Evolutionary conservation across 495 filamentous ascomycete species (phyloP).

Genomic region (Pseudomonodictys pantanalensis): DNA sequence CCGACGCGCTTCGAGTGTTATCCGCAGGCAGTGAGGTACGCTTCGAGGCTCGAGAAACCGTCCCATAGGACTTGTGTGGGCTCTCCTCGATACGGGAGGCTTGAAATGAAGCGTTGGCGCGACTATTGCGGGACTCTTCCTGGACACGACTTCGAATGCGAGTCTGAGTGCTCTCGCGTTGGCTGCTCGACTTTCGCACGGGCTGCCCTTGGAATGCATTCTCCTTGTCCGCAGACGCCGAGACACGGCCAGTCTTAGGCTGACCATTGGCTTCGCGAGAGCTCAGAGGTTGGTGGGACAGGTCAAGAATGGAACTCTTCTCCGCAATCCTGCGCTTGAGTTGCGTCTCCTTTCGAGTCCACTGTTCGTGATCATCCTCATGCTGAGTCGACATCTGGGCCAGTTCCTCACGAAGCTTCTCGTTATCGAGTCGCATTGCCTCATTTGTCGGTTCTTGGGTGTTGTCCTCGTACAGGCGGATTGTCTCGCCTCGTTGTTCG

Average conservation of each 20-base stretch:
- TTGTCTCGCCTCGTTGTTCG: conserved; percentile 31
- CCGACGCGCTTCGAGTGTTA: conserved; percentile 20
- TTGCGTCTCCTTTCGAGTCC: conserved; percentile 29
- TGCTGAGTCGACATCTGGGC: conserved; percentile 29
- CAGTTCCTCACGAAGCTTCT: conserved; percentile 30
- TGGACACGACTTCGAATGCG: conserved; percentile 34
- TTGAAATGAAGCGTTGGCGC: conserved; percentile 11
- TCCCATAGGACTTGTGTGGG: conserved; percentile 10
- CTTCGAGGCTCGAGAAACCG: conserved; percentile 1
- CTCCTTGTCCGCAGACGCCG: conserved; percentile 10
- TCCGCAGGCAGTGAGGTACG: conserved; percentile 15
- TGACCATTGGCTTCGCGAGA: conserved; percentile 19
- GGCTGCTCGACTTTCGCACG: conserved; percentile 9
- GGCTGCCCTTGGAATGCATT: neutral
- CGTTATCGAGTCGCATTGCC: conserved; percentile 27
- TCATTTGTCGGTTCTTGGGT: conserved; percentile 32
- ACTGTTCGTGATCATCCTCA: conserved; percentile 28
- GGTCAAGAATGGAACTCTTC: conserved; percentile 26
- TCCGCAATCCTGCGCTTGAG: conserved; percentile 28
- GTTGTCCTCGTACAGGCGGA: conserved; percentile 29
- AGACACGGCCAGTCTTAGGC: neutral
- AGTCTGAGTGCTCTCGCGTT: conserved; percentile 32
- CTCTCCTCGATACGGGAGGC: conserved; percentile 3
- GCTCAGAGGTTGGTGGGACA: conserved; percentile 29
- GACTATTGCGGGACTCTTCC: conserved; percentile 33